Conservation (phyloP, 2,329 filamentous ascomycete genomes). For the Claviceps cyperi region DNA sequence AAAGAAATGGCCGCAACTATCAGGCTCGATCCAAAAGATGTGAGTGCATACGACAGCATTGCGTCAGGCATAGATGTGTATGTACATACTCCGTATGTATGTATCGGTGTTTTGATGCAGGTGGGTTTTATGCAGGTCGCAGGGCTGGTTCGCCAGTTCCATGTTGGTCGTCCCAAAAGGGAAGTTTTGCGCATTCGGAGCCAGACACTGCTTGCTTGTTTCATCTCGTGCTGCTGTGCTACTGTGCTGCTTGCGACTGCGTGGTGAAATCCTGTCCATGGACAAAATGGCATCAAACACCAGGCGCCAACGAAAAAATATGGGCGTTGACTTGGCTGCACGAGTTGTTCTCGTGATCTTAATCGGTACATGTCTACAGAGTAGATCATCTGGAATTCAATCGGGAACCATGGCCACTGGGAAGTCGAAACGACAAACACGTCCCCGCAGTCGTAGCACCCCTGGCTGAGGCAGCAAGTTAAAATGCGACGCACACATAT, state of each 20-base stretch:
- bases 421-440: not conserved
- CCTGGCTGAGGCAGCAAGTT: not conserved
- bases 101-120: not conserved
- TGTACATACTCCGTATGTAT: too few relatives aligned
- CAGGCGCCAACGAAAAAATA: too few relatives aligned
- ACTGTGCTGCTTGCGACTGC: not conserved
- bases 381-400: not conserved
- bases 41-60: not conserved
- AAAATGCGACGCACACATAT: not conserved
- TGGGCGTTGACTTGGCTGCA: too few relatives aligned
- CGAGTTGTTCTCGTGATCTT: too few relatives aligned
- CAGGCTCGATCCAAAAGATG: not conserved
- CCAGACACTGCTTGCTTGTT: not conserved
- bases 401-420: not conserved
- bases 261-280: not conserved
- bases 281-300: too few relatives aligned
- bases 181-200: not conserved
- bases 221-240: too few relatives aligned
- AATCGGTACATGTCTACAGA: not conserved
- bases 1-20: not conserved
- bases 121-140: slow-evolving; percentile 1
- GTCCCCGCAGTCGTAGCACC: not conserved
- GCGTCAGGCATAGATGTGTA: not conserved
- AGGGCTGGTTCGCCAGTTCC: not conserved
- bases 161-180: not conserved